phyloP scores from a whole-genome alignment of 495 filamentous ascomycete genomes.

The Neurospora hispaniola region DNA sequence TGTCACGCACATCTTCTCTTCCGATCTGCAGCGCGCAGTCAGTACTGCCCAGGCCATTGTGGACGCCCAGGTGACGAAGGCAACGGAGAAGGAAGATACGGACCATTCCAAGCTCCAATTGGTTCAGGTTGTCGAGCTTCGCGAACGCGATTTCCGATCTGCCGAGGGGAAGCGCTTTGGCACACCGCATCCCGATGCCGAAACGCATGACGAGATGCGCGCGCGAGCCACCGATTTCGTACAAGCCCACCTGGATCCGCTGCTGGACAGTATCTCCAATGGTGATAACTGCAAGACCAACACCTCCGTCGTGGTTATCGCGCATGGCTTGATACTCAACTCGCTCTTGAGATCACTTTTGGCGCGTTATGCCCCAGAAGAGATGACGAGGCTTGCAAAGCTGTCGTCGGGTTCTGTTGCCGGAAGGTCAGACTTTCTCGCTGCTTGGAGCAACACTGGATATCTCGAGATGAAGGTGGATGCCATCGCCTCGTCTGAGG shows the following conservation, averaged over 20 bases:
- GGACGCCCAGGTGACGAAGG: constrained; percentile 31
- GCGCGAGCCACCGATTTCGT: constrained; percentile 53
- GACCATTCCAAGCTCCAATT: constrained; percentile 19
- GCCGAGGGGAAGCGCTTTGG: constrained; percentile 52
- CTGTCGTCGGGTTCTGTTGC: background rate
- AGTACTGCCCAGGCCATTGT: constrained; percentile 59
- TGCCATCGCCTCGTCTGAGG: background rate
- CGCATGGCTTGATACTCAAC: constrained; percentile 71
- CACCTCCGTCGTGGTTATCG: constrained; percentile 50
- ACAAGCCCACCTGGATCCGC: constrained; percentile 44
- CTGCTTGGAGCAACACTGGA: constrained; percentile 36
- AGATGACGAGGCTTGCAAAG: constrained; percentile 7
- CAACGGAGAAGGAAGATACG: background rate
- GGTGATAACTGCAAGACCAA: constrained; percentile 1
- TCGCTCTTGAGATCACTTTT: constrained; percentile 55
- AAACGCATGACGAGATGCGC: constrained; percentile 56
- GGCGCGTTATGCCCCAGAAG: constrained; percentile 13
- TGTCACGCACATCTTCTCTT: constrained; percentile 63
- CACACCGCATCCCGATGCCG: constrained; percentile 23
- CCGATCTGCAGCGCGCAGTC: constrained; percentile 61
- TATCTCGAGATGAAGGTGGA: constrained; percentile 15
- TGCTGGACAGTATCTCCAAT: constrained; percentile 28
- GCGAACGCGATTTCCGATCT: constrained; percentile 63
- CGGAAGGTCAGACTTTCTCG: constrained; percentile 10
- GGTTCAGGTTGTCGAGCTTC: constrained; percentile 41